Base-by-base conservation (phyloP, 345 rosid genomes). In the Gossypium ekmanianum region DNA sequence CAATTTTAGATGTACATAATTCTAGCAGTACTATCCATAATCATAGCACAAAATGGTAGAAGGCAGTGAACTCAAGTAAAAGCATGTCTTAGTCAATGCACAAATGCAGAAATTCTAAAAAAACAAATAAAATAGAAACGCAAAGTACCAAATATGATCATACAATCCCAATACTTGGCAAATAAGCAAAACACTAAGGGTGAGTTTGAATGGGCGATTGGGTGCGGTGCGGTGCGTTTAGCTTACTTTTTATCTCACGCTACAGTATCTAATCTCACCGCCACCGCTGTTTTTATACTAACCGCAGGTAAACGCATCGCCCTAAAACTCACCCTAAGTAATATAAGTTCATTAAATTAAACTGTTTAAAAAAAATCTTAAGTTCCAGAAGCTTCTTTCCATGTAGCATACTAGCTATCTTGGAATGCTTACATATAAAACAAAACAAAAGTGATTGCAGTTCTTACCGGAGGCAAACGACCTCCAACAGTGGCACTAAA, bases 401-500 rank as follows among this genome's bases (percentile, higher is more conserved):
- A 29, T 69, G 26, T 20, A 10, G 44, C 24, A 69, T 52, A 69
- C 61, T 52, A 51, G 73, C 45, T 8, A 44, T 12, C 11, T 2
- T 26, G 67, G 27, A 61, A 47, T 22, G 10, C n/a, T 8, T 8
- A 24, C 10, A 73, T 48, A 44, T 29, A 59, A 61, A 61, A 74
- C 62, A 9, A 74, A 75, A 71, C 9, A 11, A 58, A n/a, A 70
- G 57, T 74, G 67, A 44, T 72, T 10, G 76, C 69, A 51, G 75
- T 52, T 78, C 91, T 84, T 72, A 94, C 98, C 83, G 74, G 77
- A 81, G 90, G 90, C 76, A 88, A 64, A 41, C 74, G 85, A 73
- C 91, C 86, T 77, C 73, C 87, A 82, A 83, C 85, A 55, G 88
- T 71, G 48, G 83, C 89, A 84, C 89, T 77, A 79, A 91, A 89